These are phyloP conservation scores for Colletotrichum tropicicola DNA, from an alignment of 2,329 filamentous ascomycete species.

Conservation along the genomic window DNA sequence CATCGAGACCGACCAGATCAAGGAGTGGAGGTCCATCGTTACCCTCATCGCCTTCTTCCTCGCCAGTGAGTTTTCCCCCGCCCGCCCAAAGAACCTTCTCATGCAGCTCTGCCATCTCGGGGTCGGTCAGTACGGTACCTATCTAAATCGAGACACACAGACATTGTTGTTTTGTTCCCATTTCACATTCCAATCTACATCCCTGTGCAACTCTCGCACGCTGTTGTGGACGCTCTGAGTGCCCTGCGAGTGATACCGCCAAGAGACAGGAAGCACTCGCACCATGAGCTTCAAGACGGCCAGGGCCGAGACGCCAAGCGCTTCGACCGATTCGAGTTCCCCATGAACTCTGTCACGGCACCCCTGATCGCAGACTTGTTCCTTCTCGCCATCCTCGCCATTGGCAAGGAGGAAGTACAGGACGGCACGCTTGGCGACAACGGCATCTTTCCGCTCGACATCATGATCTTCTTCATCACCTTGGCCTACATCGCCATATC, in stretches of 20 bases:
- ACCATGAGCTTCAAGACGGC: slow-evolving; percentile 32
- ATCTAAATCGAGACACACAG: slow-evolving; percentile 47
- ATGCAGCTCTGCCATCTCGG: too few relatives aligned
- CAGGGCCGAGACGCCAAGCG: slow-evolving; percentile 38
- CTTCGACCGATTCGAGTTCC: slow-evolving; percentile 64
- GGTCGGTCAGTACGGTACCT: background rate
- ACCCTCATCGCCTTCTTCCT: slow-evolving; percentile 75
- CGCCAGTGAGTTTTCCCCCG: slow-evolving; percentile 69
- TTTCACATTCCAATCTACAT: slow-evolving; percentile 71
- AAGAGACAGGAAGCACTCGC: background rate
- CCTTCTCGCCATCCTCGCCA: slow-evolving; percentile 73
- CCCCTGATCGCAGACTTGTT: slow-evolving; percentile 78
- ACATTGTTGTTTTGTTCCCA: slow-evolving; percentile 75
- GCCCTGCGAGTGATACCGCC: slow-evolving; percentile 54
- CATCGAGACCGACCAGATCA: slow-evolving; percentile 64
- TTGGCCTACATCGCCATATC: slow-evolving; percentile 81
- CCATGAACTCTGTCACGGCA: slow-evolving; percentile 76
- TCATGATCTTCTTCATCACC: slow-evolving; percentile 79
- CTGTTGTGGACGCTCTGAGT: slow-evolving; percentile 52
- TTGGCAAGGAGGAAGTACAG: slow-evolving; percentile 72
- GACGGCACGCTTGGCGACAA: slow-evolving; percentile 73
- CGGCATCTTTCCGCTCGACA: slow-evolving; percentile 74
- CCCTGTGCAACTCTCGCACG: slow-evolving; percentile 59
- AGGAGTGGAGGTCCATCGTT: slow-evolving; percentile 73
- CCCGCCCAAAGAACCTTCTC: too few relatives aligned